Conservation (phyloP, 1,139 yeast species). For the Nakaseomyces kungkrabaensis region DNA sequence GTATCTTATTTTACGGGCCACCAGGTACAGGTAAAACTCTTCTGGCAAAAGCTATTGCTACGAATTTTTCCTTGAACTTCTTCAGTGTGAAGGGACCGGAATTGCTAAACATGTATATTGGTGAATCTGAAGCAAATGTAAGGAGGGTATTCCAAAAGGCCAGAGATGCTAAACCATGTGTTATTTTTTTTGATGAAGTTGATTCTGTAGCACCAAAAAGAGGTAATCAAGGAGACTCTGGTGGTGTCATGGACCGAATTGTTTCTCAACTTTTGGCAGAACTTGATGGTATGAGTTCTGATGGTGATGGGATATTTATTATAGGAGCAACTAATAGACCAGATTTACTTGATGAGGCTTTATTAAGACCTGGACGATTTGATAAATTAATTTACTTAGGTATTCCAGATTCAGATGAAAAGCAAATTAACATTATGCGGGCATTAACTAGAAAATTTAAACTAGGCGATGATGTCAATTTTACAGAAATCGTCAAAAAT, state of each 20-base stretch:
- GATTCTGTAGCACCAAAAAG: constrained; percentile 97
- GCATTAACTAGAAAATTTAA: constrained; percentile 83
- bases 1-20: constrained; percentile 91
- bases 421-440: constrained; percentile 74
- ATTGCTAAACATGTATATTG: constrained; percentile 90
- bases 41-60: constrained; percentile 92
- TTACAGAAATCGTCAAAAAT: constrained; percentile 48
- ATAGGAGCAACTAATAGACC: constrained; percentile 98
- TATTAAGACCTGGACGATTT: constrained; percentile 89
- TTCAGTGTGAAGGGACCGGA: constrained; percentile 97
- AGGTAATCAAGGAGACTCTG: constrained; percentile 97
- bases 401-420: constrained; percentile 80
- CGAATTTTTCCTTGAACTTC: constrained; percentile 85
- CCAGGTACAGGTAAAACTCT: constrained; percentile 97
- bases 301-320: constrained; percentile 88
- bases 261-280: constrained; percentile 92
- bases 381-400: constrained; percentile 93
- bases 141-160: constrained; percentile 89
- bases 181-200: constrained; percentile 90
- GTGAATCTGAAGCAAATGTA: constrained; percentile 96
- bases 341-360: constrained; percentile 85
- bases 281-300: constrained; percentile 86
- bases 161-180: constrained; percentile 94
- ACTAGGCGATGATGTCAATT: constrained; percentile 50
- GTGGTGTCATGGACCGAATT: constrained; percentile 97